Conservation (phyloP, 768 basidiomycete species). For the Tulasnella sp. region DNA sequence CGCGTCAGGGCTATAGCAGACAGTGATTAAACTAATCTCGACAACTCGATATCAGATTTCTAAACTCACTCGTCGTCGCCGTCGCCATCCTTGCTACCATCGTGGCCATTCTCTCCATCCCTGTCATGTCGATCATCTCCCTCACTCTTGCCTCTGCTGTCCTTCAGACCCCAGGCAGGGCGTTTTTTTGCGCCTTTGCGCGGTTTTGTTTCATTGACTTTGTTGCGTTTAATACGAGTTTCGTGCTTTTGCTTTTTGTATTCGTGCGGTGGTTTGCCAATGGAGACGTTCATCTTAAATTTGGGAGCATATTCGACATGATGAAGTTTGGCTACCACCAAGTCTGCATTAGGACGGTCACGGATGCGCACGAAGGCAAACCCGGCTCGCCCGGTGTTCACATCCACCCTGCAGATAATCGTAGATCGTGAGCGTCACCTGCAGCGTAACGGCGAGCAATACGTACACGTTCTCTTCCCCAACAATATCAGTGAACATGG, state of each 20-base stretch:
- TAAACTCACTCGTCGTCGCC: conserved; percentile 7
- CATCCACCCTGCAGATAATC: neutral
- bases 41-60: neutral
- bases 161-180: neutral
- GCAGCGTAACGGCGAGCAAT: neutral
- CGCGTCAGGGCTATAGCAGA: neutral
- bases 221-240: neutral
- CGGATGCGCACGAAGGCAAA: conserved; percentile 9
- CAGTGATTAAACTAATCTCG: neutral
- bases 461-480: conserved; percentile 7
- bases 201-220: neutral
- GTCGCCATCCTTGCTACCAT: neutral
- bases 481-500: neutral
- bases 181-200: neutral
- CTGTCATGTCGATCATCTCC: neutral
- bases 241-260: conserved; percentile 12
- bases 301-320: conserved; percentile 11
- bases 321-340: conserved; percentile 7
- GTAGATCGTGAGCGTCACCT: neutral
- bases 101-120: neutral
- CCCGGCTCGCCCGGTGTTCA: conserved; percentile 11
- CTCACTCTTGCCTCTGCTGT: neutral
- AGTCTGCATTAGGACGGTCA: neutral
- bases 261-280: conserved; percentile 12
- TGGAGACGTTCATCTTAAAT: conserved; percentile 11